Evolutionary conservation across 2,329 filamentous ascomycete species (phyloP).

Genomic region (Claviceps pazoutovae): DNA sequence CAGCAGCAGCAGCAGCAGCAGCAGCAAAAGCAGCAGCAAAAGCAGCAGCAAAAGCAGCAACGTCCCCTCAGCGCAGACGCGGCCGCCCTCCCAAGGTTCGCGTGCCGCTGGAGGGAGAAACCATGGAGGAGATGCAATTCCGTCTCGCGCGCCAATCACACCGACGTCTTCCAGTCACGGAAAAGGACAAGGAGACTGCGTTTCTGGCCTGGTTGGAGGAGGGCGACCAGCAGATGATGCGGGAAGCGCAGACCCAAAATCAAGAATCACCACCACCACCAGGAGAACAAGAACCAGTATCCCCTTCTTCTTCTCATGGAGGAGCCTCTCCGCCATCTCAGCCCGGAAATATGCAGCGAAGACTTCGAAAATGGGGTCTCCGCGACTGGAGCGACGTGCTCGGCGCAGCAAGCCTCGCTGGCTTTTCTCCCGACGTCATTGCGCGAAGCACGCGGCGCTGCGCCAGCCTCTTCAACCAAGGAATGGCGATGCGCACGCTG

Average conservation of each 20-base stretch:
- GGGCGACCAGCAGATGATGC: slow-evolving; percentile 11
- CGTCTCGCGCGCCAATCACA: slow-evolving; percentile 32
- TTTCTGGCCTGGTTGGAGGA: slow-evolving; percentile 21
- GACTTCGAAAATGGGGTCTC: slow-evolving; percentile 26
- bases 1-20: slow-evolving; percentile 1
- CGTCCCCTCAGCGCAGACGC: slow-evolving; percentile 8
- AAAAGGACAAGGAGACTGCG: slow-evolving; percentile 15
- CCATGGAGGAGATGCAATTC: slow-evolving; percentile 29
- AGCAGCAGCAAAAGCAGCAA: neutral
- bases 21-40: neutral
- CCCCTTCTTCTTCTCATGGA: neutral
- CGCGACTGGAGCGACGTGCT: slow-evolving; percentile 81
- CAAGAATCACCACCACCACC: neutral
- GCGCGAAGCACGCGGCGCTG: slow-evolving; percentile 61
- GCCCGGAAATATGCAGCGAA: slow-evolving; percentile 10
- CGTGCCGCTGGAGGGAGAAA: slow-evolving; percentile 28
- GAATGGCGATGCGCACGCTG: slow-evolving; percentile 52
- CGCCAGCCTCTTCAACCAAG: slow-evolving; percentile 57
- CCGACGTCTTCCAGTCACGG: slow-evolving; percentile 15
- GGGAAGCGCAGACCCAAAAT: neutral
- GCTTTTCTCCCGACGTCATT: slow-evolving; percentile 52
- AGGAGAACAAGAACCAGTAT: neutral
- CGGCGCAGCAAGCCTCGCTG: slow-evolving; percentile 60
- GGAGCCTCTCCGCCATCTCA: neutral
- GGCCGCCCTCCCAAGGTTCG: slow-evolving; percentile 29